These are phyloP conservation scores for Dendrostoma leiphaemia DNA, from an alignment of 2,329 filamentous ascomycete species.

Conservation along the genomic window DNA sequence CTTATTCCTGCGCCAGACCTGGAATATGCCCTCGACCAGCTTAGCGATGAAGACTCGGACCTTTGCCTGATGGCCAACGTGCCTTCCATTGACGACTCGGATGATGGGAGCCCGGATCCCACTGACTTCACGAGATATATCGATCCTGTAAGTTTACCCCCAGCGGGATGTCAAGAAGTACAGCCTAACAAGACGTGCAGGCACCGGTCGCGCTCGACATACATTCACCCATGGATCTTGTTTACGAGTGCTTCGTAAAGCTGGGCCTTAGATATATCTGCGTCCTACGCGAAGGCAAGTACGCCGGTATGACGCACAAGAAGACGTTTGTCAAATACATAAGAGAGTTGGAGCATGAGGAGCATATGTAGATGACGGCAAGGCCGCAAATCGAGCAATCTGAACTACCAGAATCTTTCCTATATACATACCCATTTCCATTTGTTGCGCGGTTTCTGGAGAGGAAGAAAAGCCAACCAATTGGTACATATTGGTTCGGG, in stretches of 20 bases:
- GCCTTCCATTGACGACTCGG: constrained; percentile 61
- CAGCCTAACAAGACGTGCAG: constrained; percentile 32
- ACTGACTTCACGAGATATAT: constrained; percentile 90
- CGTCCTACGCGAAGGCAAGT: constrained; percentile 79
- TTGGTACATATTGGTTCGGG: not conserved
- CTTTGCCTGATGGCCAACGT: constrained; percentile 80
- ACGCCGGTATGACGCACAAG: constrained; percentile 89
- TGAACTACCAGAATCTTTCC: too few species aligned
- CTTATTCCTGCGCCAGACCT: constrained; percentile 92
- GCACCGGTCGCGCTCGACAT: constrained; percentile 87
- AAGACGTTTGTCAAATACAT: constrained; percentile 96
- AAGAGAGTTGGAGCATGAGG: constrained; percentile 70
- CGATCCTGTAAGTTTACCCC: constrained; percentile 64
- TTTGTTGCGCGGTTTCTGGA: too few species aligned
- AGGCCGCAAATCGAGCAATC: too few species aligned
- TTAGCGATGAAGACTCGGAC: constrained; percentile 70
- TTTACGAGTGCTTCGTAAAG: constrained; percentile 96
- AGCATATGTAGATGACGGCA: constrained; percentile 9
- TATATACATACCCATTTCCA: not conserved
- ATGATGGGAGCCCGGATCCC: constrained; percentile 58
- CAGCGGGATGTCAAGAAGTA: too few species aligned
- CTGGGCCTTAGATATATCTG: constrained; percentile 90
- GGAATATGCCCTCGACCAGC: constrained; percentile 84
- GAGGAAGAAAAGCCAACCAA: too few species aligned
- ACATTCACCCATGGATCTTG: constrained; percentile 85